phyloP scores from a whole-genome alignment of 116 monocot genomes.

The Zostera marina region DNA sequence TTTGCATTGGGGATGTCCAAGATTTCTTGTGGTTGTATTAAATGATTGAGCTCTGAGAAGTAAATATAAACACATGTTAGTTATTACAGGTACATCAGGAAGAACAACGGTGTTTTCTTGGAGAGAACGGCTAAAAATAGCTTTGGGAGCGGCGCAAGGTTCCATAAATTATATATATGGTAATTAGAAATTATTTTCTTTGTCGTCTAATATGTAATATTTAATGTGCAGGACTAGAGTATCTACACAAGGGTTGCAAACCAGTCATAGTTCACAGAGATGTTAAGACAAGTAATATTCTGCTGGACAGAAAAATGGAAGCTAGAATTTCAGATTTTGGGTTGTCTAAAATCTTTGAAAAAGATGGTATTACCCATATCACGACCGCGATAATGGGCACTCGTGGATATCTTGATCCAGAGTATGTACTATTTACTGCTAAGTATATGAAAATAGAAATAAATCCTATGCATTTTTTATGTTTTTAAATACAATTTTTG shows the following conservation, averaged over 20 bases:
- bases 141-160: conserved; percentile 1
- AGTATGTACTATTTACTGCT: too few species aligned
- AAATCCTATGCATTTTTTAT: not conserved
- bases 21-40: not conserved
- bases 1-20: not conserved
- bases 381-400: not conserved
- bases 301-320: conserved; percentile 51
- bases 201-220: too few species aligned
- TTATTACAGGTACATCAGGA: not conserved
- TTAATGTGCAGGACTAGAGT: too few species aligned
- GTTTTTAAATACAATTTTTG: not conserved
- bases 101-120: not conserved
- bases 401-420: too few species aligned
- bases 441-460: too few species aligned
- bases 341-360: conserved; percentile 29
- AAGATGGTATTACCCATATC: conserved; percentile 32
- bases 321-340: conserved; percentile 20
- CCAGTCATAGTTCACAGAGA: conserved; percentile 58
- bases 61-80: not conserved
- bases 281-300: conserved; percentile 57
- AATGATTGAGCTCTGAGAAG: not conserved
- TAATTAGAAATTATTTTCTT: too few species aligned
- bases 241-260: conserved; percentile 31
- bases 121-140: not conserved
- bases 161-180: too few species aligned